Evolutionary conservation across 352 stramenopile species (phyloP).

Genomic region (Peronospora belbahrii): DNA sequence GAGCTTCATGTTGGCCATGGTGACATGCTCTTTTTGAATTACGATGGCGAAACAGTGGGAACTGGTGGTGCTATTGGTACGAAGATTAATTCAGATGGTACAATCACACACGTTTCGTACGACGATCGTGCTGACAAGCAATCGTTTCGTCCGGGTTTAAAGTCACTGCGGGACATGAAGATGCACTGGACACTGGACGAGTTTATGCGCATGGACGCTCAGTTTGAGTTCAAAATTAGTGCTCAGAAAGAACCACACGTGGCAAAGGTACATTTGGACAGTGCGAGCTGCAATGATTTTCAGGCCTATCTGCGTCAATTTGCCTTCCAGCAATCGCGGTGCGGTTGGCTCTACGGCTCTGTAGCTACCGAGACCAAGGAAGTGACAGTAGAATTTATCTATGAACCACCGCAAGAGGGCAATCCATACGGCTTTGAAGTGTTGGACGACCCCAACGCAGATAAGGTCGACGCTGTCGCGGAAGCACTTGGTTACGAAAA

Average conservation of each 20-base stretch:
- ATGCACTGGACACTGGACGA: slow-evolving; percentile 97
- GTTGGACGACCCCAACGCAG: slow-evolving; percentile 86
- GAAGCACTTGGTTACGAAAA: slow-evolving; percentile 85
- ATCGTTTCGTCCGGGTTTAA: slow-evolving; percentile 92
- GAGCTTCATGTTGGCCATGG: slow-evolving; percentile 59
- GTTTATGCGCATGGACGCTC: slow-evolving; percentile 95
- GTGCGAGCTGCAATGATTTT: slow-evolving; percentile 85
- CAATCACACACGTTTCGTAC: slow-evolving; percentile 70
- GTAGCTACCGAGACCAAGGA: slow-evolving; percentile 80
- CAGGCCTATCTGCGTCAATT: slow-evolving; percentile 86
- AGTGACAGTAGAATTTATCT: slow-evolving; percentile 93
- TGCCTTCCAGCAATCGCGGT: slow-evolving; percentile 91
- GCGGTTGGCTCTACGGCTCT: slow-evolving; percentile 92
- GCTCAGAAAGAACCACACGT: slow-evolving; percentile 87
- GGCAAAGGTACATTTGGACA: slow-evolving; percentile 82
- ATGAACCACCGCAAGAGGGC: slow-evolving; percentile 91
- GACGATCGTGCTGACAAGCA: slow-evolving; percentile 69
- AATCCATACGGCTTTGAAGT: slow-evolving; percentile 87
- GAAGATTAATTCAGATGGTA: slow-evolving; percentile 78
- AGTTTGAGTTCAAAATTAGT: slow-evolving; percentile 97
- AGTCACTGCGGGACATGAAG: slow-evolving; percentile 96
- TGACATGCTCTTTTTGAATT: slow-evolving; percentile 76
- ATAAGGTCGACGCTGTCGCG: slow-evolving; percentile 82
- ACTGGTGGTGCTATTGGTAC: slow-evolving; percentile 41
- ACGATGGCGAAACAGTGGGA: slow-evolving; percentile 57